phyloP scores from a whole-genome alignment of 108 stramenopile genomes.

The Asterionellopsis glacialis region DNA sequence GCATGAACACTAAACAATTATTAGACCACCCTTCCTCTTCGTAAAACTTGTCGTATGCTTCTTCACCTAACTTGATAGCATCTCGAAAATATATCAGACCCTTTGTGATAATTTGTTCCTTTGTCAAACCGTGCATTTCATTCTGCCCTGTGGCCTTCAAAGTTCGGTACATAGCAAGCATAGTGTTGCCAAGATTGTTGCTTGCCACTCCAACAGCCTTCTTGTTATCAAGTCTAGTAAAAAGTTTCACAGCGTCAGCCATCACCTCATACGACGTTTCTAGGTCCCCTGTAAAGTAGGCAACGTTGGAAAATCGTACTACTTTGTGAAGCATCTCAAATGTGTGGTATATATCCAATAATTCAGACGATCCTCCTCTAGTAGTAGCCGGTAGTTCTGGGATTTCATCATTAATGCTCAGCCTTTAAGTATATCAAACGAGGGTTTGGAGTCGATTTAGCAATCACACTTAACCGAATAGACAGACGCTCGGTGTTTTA shows the following conservation, averaged over 20 bases:
- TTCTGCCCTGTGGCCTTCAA: background rate
- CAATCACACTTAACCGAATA: too few species aligned
- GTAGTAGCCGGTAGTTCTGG: slow-evolving; percentile 22
- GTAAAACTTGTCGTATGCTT: slow-evolving; percentile 18
- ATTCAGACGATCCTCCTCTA: slow-evolving; percentile 37
- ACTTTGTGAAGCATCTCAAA: slow-evolving; percentile 50
- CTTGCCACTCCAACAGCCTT: slow-evolving; percentile 59
- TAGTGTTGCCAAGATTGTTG: slow-evolving; percentile 60
- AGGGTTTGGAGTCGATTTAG: too few species aligned
- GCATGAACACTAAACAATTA: slow-evolving; percentile 31
- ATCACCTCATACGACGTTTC: slow-evolving; percentile 29
- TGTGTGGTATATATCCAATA: slow-evolving; percentile 36
- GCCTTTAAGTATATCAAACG: too few species aligned
- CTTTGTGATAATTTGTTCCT: slow-evolving; percentile 2
- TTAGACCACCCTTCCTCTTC: slow-evolving; percentile 12
- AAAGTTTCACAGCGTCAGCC: slow-evolving; percentile 40
- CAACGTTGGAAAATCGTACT: slow-evolving; percentile 42
- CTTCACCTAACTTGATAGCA: slow-evolving; percentile 37
- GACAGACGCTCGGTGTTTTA: too few species aligned
- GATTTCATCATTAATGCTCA: slow-evolving; percentile 31
- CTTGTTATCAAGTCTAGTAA: slow-evolving; percentile 42
- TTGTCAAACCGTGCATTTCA: slow-evolving; percentile 6
- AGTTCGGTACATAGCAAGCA: slow-evolving; percentile 28
- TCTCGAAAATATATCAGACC: slow-evolving; percentile 17
- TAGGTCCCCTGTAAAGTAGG: slow-evolving; percentile 49